Percentiles rank a stretch among this genome's conserved stretches.
Conservation (phyloP, 2,329 filamentous ascomycete species). For the Fusarium globosum region DNA sequence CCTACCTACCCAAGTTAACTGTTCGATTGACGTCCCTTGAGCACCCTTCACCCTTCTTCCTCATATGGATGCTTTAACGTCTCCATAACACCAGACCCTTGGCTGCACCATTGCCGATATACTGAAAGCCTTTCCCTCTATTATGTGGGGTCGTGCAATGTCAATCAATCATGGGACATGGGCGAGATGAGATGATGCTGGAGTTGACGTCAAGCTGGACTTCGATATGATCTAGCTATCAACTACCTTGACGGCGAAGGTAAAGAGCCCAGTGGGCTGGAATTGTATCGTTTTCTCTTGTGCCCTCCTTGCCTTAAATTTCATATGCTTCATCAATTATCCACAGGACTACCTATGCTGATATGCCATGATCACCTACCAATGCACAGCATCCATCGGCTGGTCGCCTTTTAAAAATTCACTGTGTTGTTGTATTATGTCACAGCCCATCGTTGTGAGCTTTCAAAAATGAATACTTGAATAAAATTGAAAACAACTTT, state of each 20-base stretch:
- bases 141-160: conserved; percentile 1
- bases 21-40: neutral
- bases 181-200: neutral
- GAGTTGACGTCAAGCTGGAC: neutral
- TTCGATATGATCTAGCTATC: neutral
- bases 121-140: neutral
- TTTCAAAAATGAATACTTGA: neutral
- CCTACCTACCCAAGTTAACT: neutral
- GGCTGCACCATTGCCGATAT: conserved; percentile 18
- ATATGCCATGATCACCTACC: neutral
- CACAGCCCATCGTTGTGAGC: neutral
- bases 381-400: neutral
- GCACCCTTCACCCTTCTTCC: conserved; percentile 5
- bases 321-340: neutral
- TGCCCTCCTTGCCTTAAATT: neutral
- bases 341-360: neutral
- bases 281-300: neutral
- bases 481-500: neutral
- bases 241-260: neutral
- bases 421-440: neutral
- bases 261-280: neutral
- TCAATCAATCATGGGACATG: neutral
- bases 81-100: neutral
- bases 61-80: neutral
- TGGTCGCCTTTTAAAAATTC: neutral